These are phyloP conservation scores for Cordyceps militaris DNA, from an alignment of 2,329 filamentous ascomycete genomes.

Conservation along the genomic window DNA sequence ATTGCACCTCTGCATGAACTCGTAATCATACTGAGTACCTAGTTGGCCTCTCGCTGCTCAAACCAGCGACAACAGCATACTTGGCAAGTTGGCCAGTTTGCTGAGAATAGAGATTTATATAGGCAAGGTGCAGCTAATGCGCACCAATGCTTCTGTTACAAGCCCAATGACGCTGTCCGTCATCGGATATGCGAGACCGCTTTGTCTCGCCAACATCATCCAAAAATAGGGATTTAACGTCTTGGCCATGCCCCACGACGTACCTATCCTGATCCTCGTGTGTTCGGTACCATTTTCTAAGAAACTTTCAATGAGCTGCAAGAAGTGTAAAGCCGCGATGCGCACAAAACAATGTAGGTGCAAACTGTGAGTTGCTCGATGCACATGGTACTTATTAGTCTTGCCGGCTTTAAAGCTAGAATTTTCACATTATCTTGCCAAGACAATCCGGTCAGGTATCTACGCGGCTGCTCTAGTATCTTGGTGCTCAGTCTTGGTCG, in stretches of 20 bases:
- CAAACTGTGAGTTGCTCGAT: not conserved
- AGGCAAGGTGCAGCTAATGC: not conserved
- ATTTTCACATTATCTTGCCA: too few species aligned
- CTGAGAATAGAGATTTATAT: not conserved
- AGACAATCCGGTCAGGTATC: too few species aligned
- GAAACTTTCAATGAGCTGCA: not conserved
- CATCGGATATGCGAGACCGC: not conserved
- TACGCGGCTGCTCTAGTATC: too few species aligned
- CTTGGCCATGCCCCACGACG: not conserved
- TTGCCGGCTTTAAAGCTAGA: not conserved
- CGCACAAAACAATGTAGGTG: not conserved
- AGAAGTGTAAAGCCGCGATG: not conserved
- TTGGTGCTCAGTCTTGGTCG: too few species aligned
- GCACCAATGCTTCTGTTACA: not conserved
- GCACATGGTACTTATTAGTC: not conserved
- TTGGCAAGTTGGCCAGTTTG: not conserved
- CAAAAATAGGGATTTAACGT: not conserved
- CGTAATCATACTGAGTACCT: not conserved
- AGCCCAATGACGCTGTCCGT: not conserved
- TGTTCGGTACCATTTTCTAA: not conserved
- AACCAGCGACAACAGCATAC: not conserved
- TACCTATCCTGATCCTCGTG: not conserved
- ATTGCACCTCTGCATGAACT: not conserved
- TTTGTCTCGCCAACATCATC: not conserved
- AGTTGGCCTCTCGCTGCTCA: not conserved